Evolutionary conservation across 306 rosid genomes (phyloP).

Genomic region (Casuarina equisetifolia): DNA sequence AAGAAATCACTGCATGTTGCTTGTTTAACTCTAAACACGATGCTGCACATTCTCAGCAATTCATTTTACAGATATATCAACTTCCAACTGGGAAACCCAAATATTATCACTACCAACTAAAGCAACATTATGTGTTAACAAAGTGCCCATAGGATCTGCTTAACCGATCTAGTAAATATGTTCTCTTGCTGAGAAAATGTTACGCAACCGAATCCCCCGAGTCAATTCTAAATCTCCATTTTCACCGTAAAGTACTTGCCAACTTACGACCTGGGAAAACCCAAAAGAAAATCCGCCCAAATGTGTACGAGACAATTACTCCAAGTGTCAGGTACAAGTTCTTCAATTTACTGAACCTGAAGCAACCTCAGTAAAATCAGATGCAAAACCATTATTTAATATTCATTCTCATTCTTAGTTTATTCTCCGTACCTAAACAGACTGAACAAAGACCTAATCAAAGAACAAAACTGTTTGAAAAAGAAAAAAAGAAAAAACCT

Average conservation of each 20-base stretch:
- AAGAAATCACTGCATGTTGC: background rate
- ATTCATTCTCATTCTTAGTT: background rate
- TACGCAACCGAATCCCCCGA: background rate
- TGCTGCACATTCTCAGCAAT: background rate
- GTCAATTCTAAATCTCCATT: background rate
- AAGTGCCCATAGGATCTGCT: background rate
- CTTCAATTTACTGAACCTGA: background rate
- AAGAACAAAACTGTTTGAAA: background rate
- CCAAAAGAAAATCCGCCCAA: background rate
- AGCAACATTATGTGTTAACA: background rate
- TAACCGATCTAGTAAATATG: background rate
- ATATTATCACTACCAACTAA: background rate
- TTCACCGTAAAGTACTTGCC: background rate
- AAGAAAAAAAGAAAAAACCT: conserved; percentile 12
- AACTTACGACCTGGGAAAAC: background rate
- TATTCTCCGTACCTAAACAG: conserved; percentile 10
- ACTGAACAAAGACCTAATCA: background rate
- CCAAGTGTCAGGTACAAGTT: background rate
- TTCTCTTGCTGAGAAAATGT: background rate
- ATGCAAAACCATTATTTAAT: background rate
- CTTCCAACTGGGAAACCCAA: background rate
- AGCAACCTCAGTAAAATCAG: background rate
- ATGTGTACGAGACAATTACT: background rate
- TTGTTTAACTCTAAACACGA: background rate
- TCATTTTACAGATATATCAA: background rate